Evolutionary conservation across 139 green algal genomes (phyloP).

Genomic region (Tetradesmus lagerheimii): DNA sequence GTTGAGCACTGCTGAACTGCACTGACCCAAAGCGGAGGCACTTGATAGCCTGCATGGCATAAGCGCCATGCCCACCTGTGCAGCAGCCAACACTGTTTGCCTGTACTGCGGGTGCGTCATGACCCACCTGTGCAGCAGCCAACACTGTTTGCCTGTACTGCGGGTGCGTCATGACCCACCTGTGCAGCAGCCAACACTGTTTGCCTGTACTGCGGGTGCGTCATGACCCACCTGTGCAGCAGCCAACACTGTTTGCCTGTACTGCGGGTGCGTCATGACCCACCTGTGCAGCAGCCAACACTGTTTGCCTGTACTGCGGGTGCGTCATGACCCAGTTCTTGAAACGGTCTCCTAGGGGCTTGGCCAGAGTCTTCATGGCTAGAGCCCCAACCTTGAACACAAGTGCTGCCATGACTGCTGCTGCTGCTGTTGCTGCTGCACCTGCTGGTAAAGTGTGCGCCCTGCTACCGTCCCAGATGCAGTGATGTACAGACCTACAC

Average conservation of each 20-base stretch:
- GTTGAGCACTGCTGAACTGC: too few relatives aligned
- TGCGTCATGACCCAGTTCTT: conserved; percentile 77
- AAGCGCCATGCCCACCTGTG: conserved; percentile 70
- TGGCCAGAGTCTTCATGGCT: conserved; percentile 62
- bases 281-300: conserved; percentile 65
- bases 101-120: conserved; percentile 50
- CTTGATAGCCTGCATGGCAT: conserved; percentile 45
- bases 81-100: conserved; percentile 49
- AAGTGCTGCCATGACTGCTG: conserved; percentile 56
- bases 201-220: conserved; percentile 8
- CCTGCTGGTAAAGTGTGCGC: background rate
- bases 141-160: background rate
- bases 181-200: conserved; percentile 57
- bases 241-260: background rate
- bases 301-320: conserved; percentile 54
- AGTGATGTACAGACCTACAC: background rate
- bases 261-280: background rate
- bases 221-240: conserved; percentile 71
- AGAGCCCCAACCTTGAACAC: conserved; percentile 64
- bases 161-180: conserved; percentile 65
- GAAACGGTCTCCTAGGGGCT: conserved; percentile 77
- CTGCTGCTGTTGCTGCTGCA: background rate
- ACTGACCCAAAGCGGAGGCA: too few relatives aligned
- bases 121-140: conserved; percentile 69
- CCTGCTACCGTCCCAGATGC: background rate